Percentiles rank a stretch among this genome's conserved stretches.
Conservation (phyloP, 176 grass and related monocot species). For the Triticum monococcum region DNA sequence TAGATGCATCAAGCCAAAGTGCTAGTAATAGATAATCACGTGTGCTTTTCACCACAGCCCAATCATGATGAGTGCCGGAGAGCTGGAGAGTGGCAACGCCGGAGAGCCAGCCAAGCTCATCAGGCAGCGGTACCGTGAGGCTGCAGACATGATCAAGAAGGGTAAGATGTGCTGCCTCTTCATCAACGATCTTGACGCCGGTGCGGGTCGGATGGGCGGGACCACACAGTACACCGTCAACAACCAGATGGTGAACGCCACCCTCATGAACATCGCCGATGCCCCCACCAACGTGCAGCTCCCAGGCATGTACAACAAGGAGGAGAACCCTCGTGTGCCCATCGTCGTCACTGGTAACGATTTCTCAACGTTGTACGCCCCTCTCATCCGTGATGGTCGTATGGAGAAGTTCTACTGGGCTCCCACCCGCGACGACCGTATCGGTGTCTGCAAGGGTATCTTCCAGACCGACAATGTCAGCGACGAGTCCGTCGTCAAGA, state of each 20-base stretch:
- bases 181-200: constrained; percentile 98
- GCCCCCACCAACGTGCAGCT: constrained; percentile 98
- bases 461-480: constrained; percentile 64
- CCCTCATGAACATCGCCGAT: constrained; percentile 98
- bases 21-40: not conserved
- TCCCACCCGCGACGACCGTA: constrained; percentile 79
- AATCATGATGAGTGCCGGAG: constrained; percentile 98
- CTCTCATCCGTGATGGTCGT: constrained; percentile 88
- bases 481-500: constrained; percentile 43
- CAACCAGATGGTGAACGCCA: constrained; percentile 99
- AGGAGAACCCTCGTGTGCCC: constrained; percentile 88
- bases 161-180: constrained; percentile 96
- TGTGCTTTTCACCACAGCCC: constrained; percentile 38
- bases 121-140: constrained; percentile 91
- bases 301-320: constrained; percentile 94
- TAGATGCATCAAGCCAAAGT: not conserved
- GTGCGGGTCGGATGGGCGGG: constrained; percentile 81
- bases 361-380: constrained; percentile 94
- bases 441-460: constrained; percentile 72
- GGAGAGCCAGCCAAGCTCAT: constrained; percentile 93
- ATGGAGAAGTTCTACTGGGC: constrained; percentile 99
- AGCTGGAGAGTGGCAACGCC: constrained; percentile 96
- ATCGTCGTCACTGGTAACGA: constrained; percentile 96
- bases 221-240: constrained; percentile 98
- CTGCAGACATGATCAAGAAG: constrained; percentile 84